Conservation (phyloP, 352 stramenopile species). For the Phytophthora pisi region DNA sequence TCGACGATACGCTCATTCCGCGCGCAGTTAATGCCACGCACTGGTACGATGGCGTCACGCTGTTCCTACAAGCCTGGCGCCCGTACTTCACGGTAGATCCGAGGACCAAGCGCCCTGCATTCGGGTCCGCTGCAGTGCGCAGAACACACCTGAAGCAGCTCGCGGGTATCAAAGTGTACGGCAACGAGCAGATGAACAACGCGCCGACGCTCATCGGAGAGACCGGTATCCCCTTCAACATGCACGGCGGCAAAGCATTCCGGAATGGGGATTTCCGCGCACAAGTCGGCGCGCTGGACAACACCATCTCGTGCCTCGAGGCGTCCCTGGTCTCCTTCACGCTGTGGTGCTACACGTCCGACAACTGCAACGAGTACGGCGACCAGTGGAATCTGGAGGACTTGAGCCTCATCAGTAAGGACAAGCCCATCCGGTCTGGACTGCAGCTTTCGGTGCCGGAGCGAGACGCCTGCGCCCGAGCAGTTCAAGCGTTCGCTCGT, state of each 20-base stretch:
- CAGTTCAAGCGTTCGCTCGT: slow-evolving; percentile 66
- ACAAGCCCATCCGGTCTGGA: slow-evolving; percentile 35
- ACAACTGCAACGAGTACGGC: slow-evolving; percentile 78
- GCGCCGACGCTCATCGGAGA: slow-evolving; percentile 73
- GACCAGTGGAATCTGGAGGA: slow-evolving; percentile 91
- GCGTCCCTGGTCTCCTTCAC: slow-evolving; percentile 80
- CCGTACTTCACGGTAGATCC: slow-evolving; percentile 82
- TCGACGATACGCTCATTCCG: slow-evolving; percentile 57
- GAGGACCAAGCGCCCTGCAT: slow-evolving; percentile 62
- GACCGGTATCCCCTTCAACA: slow-evolving; percentile 75
- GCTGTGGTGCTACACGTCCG: slow-evolving; percentile 90
- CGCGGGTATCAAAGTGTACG: slow-evolving; percentile 58
- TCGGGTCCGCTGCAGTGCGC: slow-evolving; percentile 64
- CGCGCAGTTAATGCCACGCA: slow-evolving; percentile 87
- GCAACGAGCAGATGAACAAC: slow-evolving; percentile 51
- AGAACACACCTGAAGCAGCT: slow-evolving; percentile 67
- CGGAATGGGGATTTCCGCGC: slow-evolving; percentile 48
- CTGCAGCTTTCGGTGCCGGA: slow-evolving; percentile 17
- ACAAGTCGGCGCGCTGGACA: slow-evolving; percentile 64
- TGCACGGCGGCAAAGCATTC: slow-evolving; percentile 53
- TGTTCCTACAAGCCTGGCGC: slow-evolving; percentile 78
- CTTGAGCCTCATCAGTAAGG: slow-evolving; percentile 76
- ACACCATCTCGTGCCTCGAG: slow-evolving; percentile 72
- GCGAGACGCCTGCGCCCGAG: slow-evolving; percentile 47
- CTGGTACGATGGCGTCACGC: slow-evolving; percentile 91